Evolutionary conservation across 2,329 filamentous ascomycete genomes (phyloP).

Genomic region (Trichophyton equinum): DNA sequence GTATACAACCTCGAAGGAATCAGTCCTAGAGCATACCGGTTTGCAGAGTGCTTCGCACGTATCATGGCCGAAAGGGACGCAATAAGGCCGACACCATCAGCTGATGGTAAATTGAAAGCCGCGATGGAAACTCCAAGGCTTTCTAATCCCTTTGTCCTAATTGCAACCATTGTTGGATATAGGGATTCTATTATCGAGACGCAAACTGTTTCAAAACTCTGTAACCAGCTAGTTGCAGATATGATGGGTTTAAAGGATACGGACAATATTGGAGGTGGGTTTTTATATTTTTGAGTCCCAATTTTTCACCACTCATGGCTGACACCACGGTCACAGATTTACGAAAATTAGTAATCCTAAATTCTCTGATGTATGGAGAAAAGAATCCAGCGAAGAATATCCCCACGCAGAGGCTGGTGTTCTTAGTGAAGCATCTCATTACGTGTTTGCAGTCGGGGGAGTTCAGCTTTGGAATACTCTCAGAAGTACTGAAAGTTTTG

Average conservation of each 20-base stretch:
- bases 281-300: not conserved
- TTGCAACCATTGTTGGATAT: conserved; percentile 38
- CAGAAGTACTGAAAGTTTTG: conserved; percentile 35
- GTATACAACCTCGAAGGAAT: conserved; percentile 22
- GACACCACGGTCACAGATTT: conserved; percentile 26
- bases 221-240: conserved; percentile 49
- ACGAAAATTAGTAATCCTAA: conserved; percentile 41
- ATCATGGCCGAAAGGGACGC: conserved; percentile 25
- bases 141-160: conserved; percentile 35
- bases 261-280: conserved; percentile 31
- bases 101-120: conserved; percentile 24
- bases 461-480: conserved; percentile 26
- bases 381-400: conserved; percentile 35
- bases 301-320: conserved; percentile 10
- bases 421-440: conserved; percentile 67
- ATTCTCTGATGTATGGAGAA: conserved; percentile 40
- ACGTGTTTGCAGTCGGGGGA: conserved; percentile 55
- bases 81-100: conserved; percentile 17
- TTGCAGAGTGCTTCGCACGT: conserved; percentile 31
- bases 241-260: conserved; percentile 43
- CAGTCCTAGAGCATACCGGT: conserved; percentile 26
- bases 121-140: conserved; percentile 25
- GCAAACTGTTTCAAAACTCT: conserved; percentile 39
- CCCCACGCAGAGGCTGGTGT: conserved; percentile 56
- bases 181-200: conserved; percentile 38